Evolutionary conservation across 2,329 filamentous ascomycete species (phyloP), one percentile per base, ranked within the genome.

Genomic region (Calonectria ilicicola): DNA sequence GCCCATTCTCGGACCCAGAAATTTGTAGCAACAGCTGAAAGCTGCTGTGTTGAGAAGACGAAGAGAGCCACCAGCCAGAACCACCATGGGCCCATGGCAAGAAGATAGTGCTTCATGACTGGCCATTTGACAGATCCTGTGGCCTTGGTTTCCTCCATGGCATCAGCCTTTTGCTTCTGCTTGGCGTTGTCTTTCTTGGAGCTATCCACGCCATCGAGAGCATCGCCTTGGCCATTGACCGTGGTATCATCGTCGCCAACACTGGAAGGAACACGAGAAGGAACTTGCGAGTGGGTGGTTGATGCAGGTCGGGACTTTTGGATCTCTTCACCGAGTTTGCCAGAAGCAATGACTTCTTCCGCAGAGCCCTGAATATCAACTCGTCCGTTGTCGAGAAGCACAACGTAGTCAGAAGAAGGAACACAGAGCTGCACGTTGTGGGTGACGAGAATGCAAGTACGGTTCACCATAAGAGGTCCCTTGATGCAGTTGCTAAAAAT

Each of bases 1-100:
- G 96, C 94, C 97, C 97, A 99, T 82, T 96, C 89, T 78, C 95
- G 91, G 79, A 99, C 98, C 97, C 97, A 99, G 64, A 98, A 85
- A 79, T 97, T 98, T 42, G 95, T 97, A 0, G 93, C 95, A 2
- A 98, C 93, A 27, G 94, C 94, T 5, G 94, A 93, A 40, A 98
- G 83, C 82, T 99, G 97, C 81, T 98, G 96, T 53, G 93, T 86
- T 32, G 89, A 89, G 80, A 99, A 98, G 44, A 96, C 92, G 5
- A 92, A 77, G 17, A 92, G 85, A 23, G 96, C 94, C 42, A 94
- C 86, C 60, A 93, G 83, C 97, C 97, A 99, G 86, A 98, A 99
- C 89, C 95, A 96, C 95, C 95, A 98, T 5, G 93, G 89, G n/a
- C 97, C 97, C 97, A 99, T 99, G 75, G 96, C 91, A 72, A 85